Percentiles rank a stretch among this genome's conserved stretches.
These are phyloP conservation scores for Domatiomyces catenatus DNA, from an alignment of 2,329 filamentous ascomycete species.

Conservation along the genomic window DNA sequence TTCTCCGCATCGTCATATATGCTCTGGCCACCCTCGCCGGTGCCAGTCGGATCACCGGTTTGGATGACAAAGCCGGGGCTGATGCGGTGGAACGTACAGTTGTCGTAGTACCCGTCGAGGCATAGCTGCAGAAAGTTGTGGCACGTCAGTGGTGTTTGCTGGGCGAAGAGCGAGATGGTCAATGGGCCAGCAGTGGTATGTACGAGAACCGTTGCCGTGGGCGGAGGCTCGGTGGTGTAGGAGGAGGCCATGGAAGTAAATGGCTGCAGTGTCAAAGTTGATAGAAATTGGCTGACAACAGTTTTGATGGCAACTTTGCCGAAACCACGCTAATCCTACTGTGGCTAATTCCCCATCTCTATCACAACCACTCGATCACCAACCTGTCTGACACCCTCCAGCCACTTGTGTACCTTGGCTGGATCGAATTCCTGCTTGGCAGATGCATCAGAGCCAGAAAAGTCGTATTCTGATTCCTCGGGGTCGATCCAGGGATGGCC, in stretches of 20 bases:
- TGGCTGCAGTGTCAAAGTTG: not conserved
- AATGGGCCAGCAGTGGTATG: slow-evolving; percentile 84
- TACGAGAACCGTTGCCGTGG: slow-evolving; percentile 79
- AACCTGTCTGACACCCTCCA: too few relatives aligned
- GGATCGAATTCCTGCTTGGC: not conserved
- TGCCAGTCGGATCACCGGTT: slow-evolving; percentile 86
- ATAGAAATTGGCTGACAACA: not conserved
- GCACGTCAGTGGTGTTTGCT: slow-evolving; percentile 77
- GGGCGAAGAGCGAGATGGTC: slow-evolving; percentile 83
- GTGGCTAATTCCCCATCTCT: too few relatives aligned
- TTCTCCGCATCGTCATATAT: slow-evolving; percentile 62
- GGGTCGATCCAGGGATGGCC: slow-evolving; percentile 15
- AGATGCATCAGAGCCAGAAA: not conserved
- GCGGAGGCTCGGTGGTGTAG: slow-evolving; percentile 89
- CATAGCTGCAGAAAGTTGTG: slow-evolving; percentile 94
- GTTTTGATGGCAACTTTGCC: not conserved
- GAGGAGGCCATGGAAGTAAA: slow-evolving; percentile 56
- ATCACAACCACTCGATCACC: too few relatives aligned
- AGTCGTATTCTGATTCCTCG: slow-evolving; percentile 3
- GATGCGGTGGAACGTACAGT: slow-evolving; percentile 85
- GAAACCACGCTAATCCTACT: too few relatives aligned
- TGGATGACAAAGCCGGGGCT: slow-evolving; percentile 87
- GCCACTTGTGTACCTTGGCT: too few relatives aligned
- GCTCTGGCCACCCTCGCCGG: slow-evolving; percentile 59
- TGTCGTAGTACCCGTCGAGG: slow-evolving; percentile 87